Base-by-base conservation (phyloP, 2,329 filamentous ascomycete genomes). In the Chaetomium strumarium region DNA sequence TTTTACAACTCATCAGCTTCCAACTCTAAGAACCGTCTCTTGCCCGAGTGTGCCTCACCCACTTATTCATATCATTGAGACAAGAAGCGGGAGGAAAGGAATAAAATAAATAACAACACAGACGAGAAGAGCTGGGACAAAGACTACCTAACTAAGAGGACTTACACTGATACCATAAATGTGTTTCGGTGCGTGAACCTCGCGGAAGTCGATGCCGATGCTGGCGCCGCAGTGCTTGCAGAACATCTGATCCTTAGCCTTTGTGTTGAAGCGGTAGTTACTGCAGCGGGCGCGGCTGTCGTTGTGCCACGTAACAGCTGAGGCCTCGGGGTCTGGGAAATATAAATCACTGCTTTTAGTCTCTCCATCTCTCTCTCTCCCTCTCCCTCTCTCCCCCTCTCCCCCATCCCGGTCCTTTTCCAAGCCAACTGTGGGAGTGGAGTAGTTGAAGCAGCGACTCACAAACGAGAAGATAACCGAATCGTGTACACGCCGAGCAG, bases 381-480 rank as follows among this genome's bases (percentile, higher is more conserved):
- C 12, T 12, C n/a, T 13, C 20, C 16, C 29, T 20, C 16, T 5
- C 7, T 34, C 5, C 24, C 12, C 10, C n/a, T 13, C 20, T 30
- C 29, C n/a, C 16, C 2, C 7, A 12, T 9, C 42, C 16, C 5
- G 10, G 7, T 17, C n/a, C n/a, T n/a, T 34, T 16, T 37, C 36
- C 11, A 31, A 20, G 42, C 36, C 16, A n/a, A n/a, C 13, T 45
- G 16, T 34, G 16, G 34, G 34, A 19, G 36, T 29, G 11, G 13
- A 14, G n/a, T 14, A 11, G 17, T 3, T 38, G 17, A 24, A 31
- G 40, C 34, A 20, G 29, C 39, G 29, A 65, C 68, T 53, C 61
- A 74, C 72, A 77, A 40, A 78, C 68, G 29, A 79, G 67, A 20
- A 79, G 66, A 53, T 79, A 78, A 0, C 77, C 78, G 34, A 73